These are phyloP conservation scores for Scheffersomyces stambukii DNA, from an alignment of 1,139 yeast species.

Conservation along the genomic window DNA sequence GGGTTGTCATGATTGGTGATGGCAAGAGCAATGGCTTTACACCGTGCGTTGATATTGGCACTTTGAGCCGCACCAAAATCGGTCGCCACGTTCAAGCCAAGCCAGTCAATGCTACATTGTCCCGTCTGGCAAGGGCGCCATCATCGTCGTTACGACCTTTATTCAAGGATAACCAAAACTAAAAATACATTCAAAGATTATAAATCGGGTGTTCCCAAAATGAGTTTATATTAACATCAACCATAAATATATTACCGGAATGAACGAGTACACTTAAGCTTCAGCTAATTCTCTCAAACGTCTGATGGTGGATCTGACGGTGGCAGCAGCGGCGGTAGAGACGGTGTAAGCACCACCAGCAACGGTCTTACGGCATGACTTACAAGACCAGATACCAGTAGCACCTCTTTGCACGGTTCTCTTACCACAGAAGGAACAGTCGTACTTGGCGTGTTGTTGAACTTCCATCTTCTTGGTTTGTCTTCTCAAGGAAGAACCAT, in stretches of 20 bases:
- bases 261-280: constrained; percentile 54
- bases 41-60: no score
- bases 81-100: no score
- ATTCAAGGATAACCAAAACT: constrained; percentile 8
- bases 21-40: no score
- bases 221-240: no score
- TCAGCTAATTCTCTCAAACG: constrained; percentile 99
- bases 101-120: no score
- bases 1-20: no score
- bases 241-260: constrained; percentile 2
- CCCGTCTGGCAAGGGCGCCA: no score
- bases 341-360: constrained; percentile 99
- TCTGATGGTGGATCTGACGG: constrained; percentile 99
- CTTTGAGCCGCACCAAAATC: no score
- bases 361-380: constrained; percentile 90
- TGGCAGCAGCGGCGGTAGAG: constrained; percentile 99
- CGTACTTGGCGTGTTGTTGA: constrained; percentile 98
- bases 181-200: constrained; percentile 9
- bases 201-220: no score
- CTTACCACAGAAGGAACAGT: constrained; percentile 99
- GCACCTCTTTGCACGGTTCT: constrained; percentile 97
- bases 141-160: no score
- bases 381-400: constrained; percentile 98
- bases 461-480: constrained; percentile 99
- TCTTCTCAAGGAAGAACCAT: constrained; percentile 99